A percentile compares a stretch with the other conserved stretches of the same genome.
Evolutionary conservation across 768 basidiomycete genomes (phyloP).

Genomic region (Pisolithus sp.): DNA sequence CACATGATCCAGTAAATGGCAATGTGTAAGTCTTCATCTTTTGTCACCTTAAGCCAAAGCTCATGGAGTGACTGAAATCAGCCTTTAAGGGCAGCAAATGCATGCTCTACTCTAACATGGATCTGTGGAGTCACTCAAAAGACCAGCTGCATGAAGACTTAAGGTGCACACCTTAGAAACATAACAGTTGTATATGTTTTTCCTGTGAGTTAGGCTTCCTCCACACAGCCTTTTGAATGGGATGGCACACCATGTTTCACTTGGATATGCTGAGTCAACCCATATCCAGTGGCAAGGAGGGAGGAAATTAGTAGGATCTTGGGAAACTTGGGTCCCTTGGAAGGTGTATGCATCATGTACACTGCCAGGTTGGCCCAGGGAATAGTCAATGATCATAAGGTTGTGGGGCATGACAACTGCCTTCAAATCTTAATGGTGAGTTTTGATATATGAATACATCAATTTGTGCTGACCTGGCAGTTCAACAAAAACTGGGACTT

Average conservation of each 20-base stretch:
- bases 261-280: not conserved
- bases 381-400: slow-evolving; percentile 24
- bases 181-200: slow-evolving; percentile 1
- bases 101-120: not conserved
- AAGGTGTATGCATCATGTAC: slow-evolving; percentile 14
- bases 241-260: not conserved
- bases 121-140: not conserved
- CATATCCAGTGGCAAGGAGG: not conserved
- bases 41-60: not conserved
- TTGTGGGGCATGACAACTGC: slow-evolving; percentile 20
- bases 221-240: slow-evolving; percentile 9
- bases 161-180: not conserved
- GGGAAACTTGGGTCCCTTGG: not conserved
- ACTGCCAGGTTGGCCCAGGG: slow-evolving; percentile 22
- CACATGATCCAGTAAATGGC: not conserved
- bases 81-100: not conserved
- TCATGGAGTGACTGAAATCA: not conserved
- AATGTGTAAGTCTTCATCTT: not conserved
- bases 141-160: not conserved
- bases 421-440: slow-evolving; percentile 6
- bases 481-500: slow-evolving; percentile 3
- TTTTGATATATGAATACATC: not conserved
- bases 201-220: not conserved
- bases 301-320: not conserved
- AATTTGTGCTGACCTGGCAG: not conserved